Base-by-base conservation (phyloP, 176 grass and related monocot species). In the Oryza nivara region DNA sequence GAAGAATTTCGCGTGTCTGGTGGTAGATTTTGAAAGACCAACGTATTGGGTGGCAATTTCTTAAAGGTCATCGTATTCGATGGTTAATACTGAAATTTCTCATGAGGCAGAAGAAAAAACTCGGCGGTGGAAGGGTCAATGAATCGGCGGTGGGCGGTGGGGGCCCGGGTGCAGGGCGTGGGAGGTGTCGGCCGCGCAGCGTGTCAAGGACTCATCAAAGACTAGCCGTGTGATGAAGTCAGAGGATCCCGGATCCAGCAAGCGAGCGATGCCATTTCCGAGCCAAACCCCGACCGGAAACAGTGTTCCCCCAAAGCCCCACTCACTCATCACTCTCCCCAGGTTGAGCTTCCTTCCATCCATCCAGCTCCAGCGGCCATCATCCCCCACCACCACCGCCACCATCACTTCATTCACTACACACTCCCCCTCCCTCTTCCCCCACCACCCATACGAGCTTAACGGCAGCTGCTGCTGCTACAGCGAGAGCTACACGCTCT, bases 121-220 rank as follows among this genome's bases (percentile, higher is more conserved):
- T 58, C 52, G 52, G 4, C 15, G 17, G 17, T 20, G 1, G 52
- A 52, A 52, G 49, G 49, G 52, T 7, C 9, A 56, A 56, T 56
- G 14, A 52, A 52, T 16, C 15, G 52, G 52, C 52, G 52, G 52
- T 56, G 52, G 41, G 25, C 75, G 68, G 68, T 11, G 79, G 64
- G 64, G 70, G 9, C 65, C 66, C 3, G 65, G 51, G 10, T 40
- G 80, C 79, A 82, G 52, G 10, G 72, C 78, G 58, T 46, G 75
- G 35, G 35, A 36, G 35, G 35, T 36, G 35, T 36, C 35, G 35
- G 35, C 35, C 35, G 67, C 52, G 15, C 15, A 52, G 49, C 30
- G 40, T 36, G 4, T 74, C 35, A 36, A 36, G 35, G 69, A 70
- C 68, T 28, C 28, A 28, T 28, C 47, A 63, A 77, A 38, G 45